These are phyloP conservation scores for Tolypocladium nubicola DNA, from an alignment of 2,329 filamentous ascomycete species.

Conservation along the genomic window DNA sequence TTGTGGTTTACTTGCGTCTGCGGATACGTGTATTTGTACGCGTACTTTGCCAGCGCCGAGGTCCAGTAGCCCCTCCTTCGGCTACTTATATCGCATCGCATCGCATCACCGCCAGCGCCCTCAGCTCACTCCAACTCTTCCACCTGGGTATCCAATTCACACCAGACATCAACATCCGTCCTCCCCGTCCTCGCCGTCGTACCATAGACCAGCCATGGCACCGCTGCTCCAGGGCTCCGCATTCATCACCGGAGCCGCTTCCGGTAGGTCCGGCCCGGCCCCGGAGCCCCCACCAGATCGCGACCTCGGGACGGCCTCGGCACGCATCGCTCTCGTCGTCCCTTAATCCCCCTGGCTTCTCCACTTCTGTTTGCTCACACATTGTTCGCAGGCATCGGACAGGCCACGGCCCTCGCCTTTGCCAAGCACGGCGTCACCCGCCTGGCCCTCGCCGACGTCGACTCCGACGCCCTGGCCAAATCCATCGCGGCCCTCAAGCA, in stretches of 20 bases:
- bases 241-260: slow-evolving; percentile 37
- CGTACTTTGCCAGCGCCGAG: not conserved
- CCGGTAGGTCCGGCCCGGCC: slow-evolving; percentile 19
- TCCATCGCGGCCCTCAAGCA: slow-evolving; percentile 22
- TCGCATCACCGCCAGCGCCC: not conserved
- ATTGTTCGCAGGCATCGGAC: slow-evolving; percentile 32
- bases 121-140: not conserved
- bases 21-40: too few species aligned
- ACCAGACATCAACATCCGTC: not conserved
- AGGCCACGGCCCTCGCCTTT: slow-evolving; percentile 33
- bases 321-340: too few species aligned
- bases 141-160: not conserved
- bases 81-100: not conserved
- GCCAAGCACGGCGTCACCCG: slow-evolving; percentile 34
- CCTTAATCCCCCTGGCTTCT: too few species aligned
- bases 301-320: too few species aligned
- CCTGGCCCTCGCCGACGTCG: slow-evolving; percentile 36
- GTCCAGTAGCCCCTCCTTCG: not conserved
- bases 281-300: too few species aligned
- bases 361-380: not conserved
- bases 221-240: slow-evolving; percentile 31
- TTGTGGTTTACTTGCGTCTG: not conserved
- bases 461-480: slow-evolving; percentile 18
- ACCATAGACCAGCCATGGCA: not conserved
- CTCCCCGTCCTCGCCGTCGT: not conserved